Evolutionary conservation across 345 rosid species (phyloP), one percentile per base, ranked within the genome.

Genomic region (Gossypium anomalum): DNA sequence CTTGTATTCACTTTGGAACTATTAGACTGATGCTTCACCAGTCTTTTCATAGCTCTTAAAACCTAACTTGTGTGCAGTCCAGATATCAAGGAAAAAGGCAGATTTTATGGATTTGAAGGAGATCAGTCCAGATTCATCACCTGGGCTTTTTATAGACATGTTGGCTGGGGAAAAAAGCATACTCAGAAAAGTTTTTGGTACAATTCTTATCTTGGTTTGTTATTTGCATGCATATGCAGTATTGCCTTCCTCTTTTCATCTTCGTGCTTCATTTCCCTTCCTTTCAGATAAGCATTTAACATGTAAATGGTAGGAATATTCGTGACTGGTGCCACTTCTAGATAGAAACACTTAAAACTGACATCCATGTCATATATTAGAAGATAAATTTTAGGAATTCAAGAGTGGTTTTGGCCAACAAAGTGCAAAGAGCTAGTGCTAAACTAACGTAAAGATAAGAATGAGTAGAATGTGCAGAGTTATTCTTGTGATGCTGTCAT

Each of bases 41-140:
- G 67, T 72, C 81, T 12, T 82, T 73, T 77, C 76, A 73, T 80
- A 9, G 80, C 78, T 83, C 73, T 89, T 82, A 83, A 85, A 84
- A 83, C 82, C 91, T 94, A 87, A 88, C 93, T 93, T 88, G 82
- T 89, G 78, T 85, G 78, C 97, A 92, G 94, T 92, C 90, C 95
- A 94, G 98, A 88, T 94, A 86, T 94, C 92, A 82, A 94, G 89
- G 84, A 86, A 76, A 80, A 86, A 84, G 77, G 86, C 83, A 69
- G 87, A 85, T 25, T 94, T 86, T 85, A 94, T 88, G 87, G 98
- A 94, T 78, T 79, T 82, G 89, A 94, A 82, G 88, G 86, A 78
- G 77, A 77, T 89, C 78, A 77, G 80, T 76, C 75, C 86, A 2
- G 85, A 86, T 72, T 76, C 83, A 25, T 77, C 88, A 15, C 89